Conservation (phyloP, 306 rosid genomes). For the Purshia tridentata region DNA sequence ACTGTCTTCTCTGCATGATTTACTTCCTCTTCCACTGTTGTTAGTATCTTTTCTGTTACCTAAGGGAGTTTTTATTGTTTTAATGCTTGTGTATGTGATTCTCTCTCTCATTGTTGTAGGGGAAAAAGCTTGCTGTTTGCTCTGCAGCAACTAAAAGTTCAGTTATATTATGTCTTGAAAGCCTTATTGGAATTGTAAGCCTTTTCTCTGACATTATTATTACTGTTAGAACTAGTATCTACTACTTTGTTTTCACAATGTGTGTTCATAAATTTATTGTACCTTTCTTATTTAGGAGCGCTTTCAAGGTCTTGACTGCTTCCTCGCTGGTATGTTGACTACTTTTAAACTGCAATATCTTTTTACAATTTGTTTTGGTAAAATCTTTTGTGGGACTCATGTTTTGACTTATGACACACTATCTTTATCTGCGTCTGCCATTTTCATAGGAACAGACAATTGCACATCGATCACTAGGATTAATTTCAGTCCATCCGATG, state of each 20-base stretch:
- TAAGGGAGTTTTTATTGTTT: slow-evolving; percentile 6
- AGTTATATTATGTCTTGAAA: slow-evolving; percentile 85
- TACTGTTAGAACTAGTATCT: slow-evolving; percentile 1
- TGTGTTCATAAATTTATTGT: slow-evolving; percentile 11
- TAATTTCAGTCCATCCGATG: not conserved
- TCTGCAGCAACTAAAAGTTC: slow-evolving; percentile 99
- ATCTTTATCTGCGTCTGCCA: not conserved
- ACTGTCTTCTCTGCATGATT: not conserved
- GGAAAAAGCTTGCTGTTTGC: slow-evolving; percentile 84
- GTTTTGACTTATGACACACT: slow-evolving; percentile 6
- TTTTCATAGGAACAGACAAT: not conserved
- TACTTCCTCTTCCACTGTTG: not conserved
- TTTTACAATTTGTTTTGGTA: not conserved
- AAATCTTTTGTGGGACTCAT: slow-evolving; percentile 11
- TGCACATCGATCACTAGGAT: not conserved
- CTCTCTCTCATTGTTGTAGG: slow-evolving; percentile 45
- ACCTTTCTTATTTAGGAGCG: slow-evolving; percentile 62
- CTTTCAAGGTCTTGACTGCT: slow-evolving; percentile 92
- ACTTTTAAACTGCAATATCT: slow-evolving; percentile 17
- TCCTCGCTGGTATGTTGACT: slow-evolving; percentile 78
- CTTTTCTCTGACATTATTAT: not conserved
- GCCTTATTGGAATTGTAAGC: slow-evolving; percentile 79
- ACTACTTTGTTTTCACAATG: not conserved
- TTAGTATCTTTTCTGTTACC: slow-evolving; percentile 7
- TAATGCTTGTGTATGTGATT: slow-evolving; percentile 6